Evolutionary conservation across 345 rosid species (phyloP).

Genomic region (Sonneratia caseolaris): DNA sequence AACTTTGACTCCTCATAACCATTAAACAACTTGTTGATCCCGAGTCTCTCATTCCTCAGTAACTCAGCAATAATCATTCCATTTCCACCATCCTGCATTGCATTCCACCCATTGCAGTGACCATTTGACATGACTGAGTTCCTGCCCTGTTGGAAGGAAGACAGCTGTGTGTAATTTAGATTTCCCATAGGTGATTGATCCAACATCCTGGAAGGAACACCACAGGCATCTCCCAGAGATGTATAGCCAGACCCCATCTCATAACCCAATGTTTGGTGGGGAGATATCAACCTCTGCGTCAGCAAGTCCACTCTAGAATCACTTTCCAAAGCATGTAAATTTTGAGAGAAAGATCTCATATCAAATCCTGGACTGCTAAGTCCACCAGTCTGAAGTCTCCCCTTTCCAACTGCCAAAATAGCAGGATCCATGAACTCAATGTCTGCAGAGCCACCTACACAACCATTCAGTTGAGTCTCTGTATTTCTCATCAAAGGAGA

Average conservation of each 20-base stretch:
- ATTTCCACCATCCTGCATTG: conserved; percentile 45
- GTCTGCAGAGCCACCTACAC: conserved; percentile 34
- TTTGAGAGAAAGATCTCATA: conserved; percentile 40
- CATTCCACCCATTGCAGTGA: conserved; percentile 71
- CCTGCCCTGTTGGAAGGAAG: conserved; percentile 49
- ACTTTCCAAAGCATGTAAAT: conserved; percentile 1
- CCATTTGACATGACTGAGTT: conserved; percentile 48
- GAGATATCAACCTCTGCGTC: conserved; percentile 58
- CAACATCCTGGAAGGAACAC: conserved; percentile 46
- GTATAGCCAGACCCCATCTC: conserved; percentile 46
- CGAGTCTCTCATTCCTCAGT: conserved; percentile 59
- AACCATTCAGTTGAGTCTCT: conserved; percentile 28
- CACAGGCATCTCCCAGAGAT: conserved; percentile 42
- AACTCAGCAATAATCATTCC: conserved; percentile 51
- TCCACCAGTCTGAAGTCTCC: conserved; percentile 44
- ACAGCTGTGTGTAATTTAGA: conserved; percentile 36
- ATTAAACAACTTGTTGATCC: conserved; percentile 36
- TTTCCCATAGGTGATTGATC: conserved; percentile 50
- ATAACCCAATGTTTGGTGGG: conserved; percentile 43
- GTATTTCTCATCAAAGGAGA: conserved; percentile 45
- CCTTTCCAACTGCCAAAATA: conserved; percentile 88
- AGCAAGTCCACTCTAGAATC: conserved; percentile 22
- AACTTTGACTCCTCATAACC: conserved; percentile 66
- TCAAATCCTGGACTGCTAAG: conserved; percentile 44
- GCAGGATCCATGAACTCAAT: conserved; percentile 91